Evolutionary conservation across 192 early-diverging fungal species (phyloP), one percentile per base, ranked within the genome.

Genomic region (Backusella psychrophila): DNA sequence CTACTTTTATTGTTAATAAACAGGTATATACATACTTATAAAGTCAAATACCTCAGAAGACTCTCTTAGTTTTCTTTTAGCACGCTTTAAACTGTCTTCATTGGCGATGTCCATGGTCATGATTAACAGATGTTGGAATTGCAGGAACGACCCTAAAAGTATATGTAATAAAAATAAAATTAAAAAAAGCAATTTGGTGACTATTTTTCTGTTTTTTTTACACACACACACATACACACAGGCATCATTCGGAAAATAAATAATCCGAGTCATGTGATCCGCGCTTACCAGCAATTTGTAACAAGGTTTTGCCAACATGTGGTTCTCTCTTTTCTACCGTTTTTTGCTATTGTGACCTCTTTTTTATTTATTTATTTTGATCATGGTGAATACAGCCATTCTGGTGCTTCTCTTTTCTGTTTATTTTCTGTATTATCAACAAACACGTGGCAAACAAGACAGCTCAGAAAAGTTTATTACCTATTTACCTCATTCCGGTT

Each of bases 401-500:
- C n/a, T 69, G 1, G 19, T 69, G n/a, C 11, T 69, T 19, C 21
- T 35, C 11, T 69, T 69, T 39, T 38, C 38, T 39, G 11, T 69
- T 38, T 69, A 14, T 41, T 23, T 69, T 23, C 35, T 69, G n/a
- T 69, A 41, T 8, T 11, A 69, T 3, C 67, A 69, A 39, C 68
- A 69, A 69, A 35, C 34, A 39, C 34, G n/a, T 38, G n/a, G 36
- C 34, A 63, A 63, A 31, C 19, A 29, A 63, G 23, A 63, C 56
- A 23, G 12, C 1, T 29, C 72, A 17, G 81, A 85, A 67, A 81
- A 78, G 36, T 85, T 69, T 23, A 53, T 84, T 12, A 52, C 80
- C 2, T 84, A 84, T 42, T 26, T 84, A 15, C 83, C 83, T 23
- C 83, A 84, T 46, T 82, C 80, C 63, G 80, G 80, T 29, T 84